Evolutionary conservation across 805 yeast species (phyloP), one percentile per base, ranked within the genome.

Genomic region (Candida tammaniensis): DNA sequence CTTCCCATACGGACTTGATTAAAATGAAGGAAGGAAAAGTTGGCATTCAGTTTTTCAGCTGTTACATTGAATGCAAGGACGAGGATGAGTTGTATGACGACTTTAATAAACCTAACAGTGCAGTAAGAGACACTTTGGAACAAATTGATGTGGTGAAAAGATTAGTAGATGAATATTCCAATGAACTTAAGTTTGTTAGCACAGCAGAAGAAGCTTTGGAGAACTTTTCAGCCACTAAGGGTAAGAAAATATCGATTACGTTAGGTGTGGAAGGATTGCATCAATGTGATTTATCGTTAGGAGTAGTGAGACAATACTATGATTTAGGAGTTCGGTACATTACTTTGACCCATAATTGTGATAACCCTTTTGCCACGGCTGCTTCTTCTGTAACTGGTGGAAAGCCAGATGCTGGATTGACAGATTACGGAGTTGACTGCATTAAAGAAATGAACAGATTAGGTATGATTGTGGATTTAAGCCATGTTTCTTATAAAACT

Each of bases 321-420:
- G 74, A 68, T 5, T 42, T 74, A 20, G 80, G 80, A 10, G 76
- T 74, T n/a, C 45, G 78, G 22, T 74, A 74, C 47, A 66, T 72
- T 26, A 74, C 80, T 0, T 48, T 74, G 33, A 74, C 79, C 0
- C 79, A 74, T 39, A 74, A 74, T 46, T 72, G 79, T 52, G 78
- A 74, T 42, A 74, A 74, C 40, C 78, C 79, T 4, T 74, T 72
- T 52, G 78, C 79, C 2, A 72, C 77, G 10, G 75, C 79, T 9
- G 78, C 78, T 6, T 59, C 72, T 4, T 61, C 74, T 0, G 61
- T 66, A 4, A 44, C 70, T 12, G 75, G 61, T 13, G 78, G 78
- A 1, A 54, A 57, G 25, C 60, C 56, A 6, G 79, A 72, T 43
- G 39, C 47, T 9, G 79, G 78, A 0, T 48, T 74, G 31, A 55